Base-by-base conservation (phyloP, 2,329 filamentous ascomycete species). In the Penicillium fuscoglaucum region DNA sequence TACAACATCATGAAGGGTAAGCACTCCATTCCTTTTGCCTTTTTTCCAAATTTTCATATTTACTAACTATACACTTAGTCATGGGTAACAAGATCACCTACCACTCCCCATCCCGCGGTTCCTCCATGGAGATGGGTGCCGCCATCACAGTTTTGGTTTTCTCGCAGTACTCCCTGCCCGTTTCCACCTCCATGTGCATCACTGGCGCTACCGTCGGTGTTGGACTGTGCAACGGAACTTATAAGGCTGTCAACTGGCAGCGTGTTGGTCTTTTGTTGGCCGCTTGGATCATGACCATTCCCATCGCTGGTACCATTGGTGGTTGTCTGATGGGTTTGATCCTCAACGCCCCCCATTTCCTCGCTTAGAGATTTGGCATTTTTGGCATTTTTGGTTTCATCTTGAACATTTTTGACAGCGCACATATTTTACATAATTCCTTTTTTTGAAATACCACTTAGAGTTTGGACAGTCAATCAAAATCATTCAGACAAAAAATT, bases 1-100 rank as follows among this genome's bases (percentile, higher is more conserved):
- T 91, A 91, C 79, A 91, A 91, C 80, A 91, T 91, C 77, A 91
- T 91, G 88, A 90, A 90, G 79, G 86, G 84, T 86, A 76, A 74
- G 82, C 63, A 12, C n/a, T 4, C 37, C 31, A 29, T 37, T 55
- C 39, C 15, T 40, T 8, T 7, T 28, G 8, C 8, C 15, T 9
- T 2, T 17, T 24, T 7, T 7, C 46, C n/a, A 4, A 4, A 6
- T 17, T 4, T 44, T 12, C 45, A 52, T 17, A 10, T 37, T 57
- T 62, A 61, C 62, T 67, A 59, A 65, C 54, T 33, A 39, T 60
- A 68, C 56, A n/a, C 52, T 62, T 64, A 86, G 87, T 90, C 75
- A 91, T 91, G 88, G 89, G 89, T 53, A 92, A 91, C 82, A 89
- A 89, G 76, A 87, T 90, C 73, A 90, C 88, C 58, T 89, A 89